Evolutionary conservation across 352 stramenopile species (phyloP).

Genomic region (Plasmopara muralis): DNA sequence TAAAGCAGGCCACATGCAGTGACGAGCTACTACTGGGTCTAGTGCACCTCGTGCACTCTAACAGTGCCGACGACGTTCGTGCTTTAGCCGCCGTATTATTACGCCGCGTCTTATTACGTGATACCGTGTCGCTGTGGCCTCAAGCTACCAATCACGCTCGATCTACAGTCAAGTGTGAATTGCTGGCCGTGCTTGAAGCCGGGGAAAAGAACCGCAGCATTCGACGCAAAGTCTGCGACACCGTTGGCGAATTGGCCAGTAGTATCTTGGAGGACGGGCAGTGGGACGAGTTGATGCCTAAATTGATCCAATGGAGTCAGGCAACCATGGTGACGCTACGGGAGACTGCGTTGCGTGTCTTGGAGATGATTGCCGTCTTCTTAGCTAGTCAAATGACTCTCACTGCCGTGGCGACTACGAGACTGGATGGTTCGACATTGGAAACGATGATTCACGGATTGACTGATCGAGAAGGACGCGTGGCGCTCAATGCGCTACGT

Average conservation of each 20-base stretch:
- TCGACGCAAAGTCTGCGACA: conserved; percentile 79
- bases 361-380: conserved; percentile 81
- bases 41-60: conserved; percentile 51
- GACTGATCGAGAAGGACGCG: conserved; percentile 46
- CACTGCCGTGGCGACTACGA: conserved; percentile 21
- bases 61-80: conserved; percentile 56
- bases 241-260: conserved; percentile 70
- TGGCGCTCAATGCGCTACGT: conserved; percentile 63
- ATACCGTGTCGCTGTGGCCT: conserved; percentile 74
- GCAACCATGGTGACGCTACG: conserved; percentile 43
- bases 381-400: conserved; percentile 46
- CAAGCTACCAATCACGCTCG: conserved; percentile 42
- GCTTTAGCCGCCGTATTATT: conserved; percentile 68
- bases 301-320: conserved; percentile 54
- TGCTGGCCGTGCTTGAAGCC: conserved; percentile 52
- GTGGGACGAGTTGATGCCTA: conserved; percentile 69
- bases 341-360: conserved; percentile 62
- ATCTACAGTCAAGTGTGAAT: conserved; percentile 43
- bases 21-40: conserved; percentile 56
- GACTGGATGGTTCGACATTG: conserved; percentile 47
- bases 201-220: conserved; percentile 67
- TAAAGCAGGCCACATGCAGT: conserved; percentile 43
- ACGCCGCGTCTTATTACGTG: conserved; percentile 64
- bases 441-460: conserved; percentile 45
- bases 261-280: conserved; percentile 76